Percentiles rank a stretch among this genome's conserved stretches.
Conservation (phyloP, 345 rosid species). For the Eucalyptus pumila region DNA sequence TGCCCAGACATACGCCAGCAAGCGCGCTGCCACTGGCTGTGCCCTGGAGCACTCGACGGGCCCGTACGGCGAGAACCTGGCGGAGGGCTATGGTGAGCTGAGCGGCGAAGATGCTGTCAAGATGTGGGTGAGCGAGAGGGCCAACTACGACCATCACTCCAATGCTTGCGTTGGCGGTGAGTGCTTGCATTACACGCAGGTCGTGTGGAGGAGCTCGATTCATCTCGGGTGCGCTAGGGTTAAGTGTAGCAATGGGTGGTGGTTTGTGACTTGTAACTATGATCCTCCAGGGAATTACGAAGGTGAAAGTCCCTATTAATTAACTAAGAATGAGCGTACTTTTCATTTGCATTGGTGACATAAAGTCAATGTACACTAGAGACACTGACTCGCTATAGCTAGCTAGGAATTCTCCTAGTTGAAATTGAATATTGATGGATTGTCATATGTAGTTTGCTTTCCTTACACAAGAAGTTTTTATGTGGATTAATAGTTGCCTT, state of each 20-base stretch:
- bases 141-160: constrained; percentile 24
- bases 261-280: constrained; percentile 51
- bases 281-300: constrained; percentile 41
- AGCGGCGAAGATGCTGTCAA: constrained; percentile 23
- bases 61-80: constrained; percentile 64
- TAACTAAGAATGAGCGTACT: neutral
- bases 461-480: neutral
- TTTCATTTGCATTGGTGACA: neutral
- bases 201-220: constrained; percentile 50
- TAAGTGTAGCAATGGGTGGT: constrained; percentile 38
- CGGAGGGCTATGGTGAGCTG: constrained; percentile 22
- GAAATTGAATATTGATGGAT: neutral
- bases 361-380: neutral
- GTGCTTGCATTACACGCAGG: constrained; percentile 56
- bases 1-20: constrained; percentile 29
- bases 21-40: constrained; percentile 11
- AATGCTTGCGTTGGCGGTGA: constrained; percentile 27
- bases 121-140: constrained; percentile 48
- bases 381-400: neutral
- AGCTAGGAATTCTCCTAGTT: neutral
- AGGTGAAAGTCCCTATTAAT: constrained; percentile 27
- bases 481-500: neutral
- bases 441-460: neutral
- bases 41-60: constrained; percentile 39
- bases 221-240: constrained; percentile 64